Base-by-base conservation (phyloP, 2,329 filamentous ascomycete species). In the Colletotrichum cordylinicola region DNA sequence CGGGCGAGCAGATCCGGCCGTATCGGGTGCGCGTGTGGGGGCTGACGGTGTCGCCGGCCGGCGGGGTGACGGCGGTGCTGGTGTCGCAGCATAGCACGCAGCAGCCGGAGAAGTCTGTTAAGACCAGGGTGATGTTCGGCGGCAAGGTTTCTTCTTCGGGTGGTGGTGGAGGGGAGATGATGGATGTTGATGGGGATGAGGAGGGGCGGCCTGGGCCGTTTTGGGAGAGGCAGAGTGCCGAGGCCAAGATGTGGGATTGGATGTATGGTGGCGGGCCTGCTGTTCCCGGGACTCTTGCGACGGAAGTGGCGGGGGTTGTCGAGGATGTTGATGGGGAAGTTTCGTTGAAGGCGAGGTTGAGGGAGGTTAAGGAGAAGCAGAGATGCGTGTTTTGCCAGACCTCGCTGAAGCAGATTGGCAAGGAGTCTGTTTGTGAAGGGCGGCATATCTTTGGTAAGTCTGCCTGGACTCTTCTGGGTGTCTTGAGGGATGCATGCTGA, bases 231-330 rank as follows among this genome's bases (percentile, higher is more conserved):
- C 81, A 90, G 24, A 89, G 88, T n/a, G 90, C 90, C 3, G 91
- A 92, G 80, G 90, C 87, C 0, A 83, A 84, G 48, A 84, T 89
- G 60, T 92, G 90, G 87, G 88, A 91, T 76, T 91, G 88, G 86
- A 90, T 92, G 87, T 92, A 92, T 78, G 90, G 89, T 21, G 83
- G 83, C n/a, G 89, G 88, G 0, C 83, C 85, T 0, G 83, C 85
- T 3, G 87, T 91, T 4, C 83, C 86, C 0, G 88, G 87, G 6
- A 83, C 78, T 8, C 74, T 79, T 29, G 78, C 80, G 56, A 77
- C 66, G 39, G 78, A 62, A n/a, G 76, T 65, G 33, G 77, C 13
- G 4, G 58, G 58, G n/a, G 58, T 24, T 64, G 72, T 29, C 1
- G 16, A 48, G 24, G 67, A 71, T 16, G 70, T 9, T 4, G 77